These are phyloP conservation scores for Megacollybia platyphylla DNA, from an alignment of 1,284 basidiomycete genomes.

Conservation along the genomic window DNA sequence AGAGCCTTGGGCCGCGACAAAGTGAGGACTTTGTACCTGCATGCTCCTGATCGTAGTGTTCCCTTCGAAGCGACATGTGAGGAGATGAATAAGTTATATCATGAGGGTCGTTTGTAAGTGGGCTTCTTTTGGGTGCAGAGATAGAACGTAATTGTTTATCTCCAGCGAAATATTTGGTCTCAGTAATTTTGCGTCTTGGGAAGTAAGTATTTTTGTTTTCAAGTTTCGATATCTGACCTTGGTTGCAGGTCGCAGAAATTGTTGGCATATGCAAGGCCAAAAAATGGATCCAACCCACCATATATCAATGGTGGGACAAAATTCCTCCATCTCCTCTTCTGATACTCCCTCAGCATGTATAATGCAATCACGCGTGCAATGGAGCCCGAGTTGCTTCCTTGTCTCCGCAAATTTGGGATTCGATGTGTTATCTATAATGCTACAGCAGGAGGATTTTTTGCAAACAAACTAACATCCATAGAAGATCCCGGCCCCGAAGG, in stretches of 20 bases:
- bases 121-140: neutral
- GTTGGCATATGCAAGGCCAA: conserved; percentile 37
- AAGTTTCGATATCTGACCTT: neutral
- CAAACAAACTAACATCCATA: conserved; percentile 26
- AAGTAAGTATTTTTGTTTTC: conserved; percentile 7
- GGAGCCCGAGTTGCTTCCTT: conserved; percentile 43
- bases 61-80: conserved; percentile 31
- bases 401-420: conserved; percentile 40
- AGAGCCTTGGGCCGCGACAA: conserved; percentile 20
- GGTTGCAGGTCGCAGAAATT: conserved; percentile 36
- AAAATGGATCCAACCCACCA: conserved; percentile 26
- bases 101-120: conserved; percentile 30
- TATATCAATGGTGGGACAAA: conserved; percentile 14
- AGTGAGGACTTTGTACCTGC: conserved; percentile 31
- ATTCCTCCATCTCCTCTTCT: neutral
- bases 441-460: conserved; percentile 27
- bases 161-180: conserved; percentile 32
- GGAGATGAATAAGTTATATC: conserved; percentile 28
- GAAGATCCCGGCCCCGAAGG: conserved; percentile 16
- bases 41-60: conserved; percentile 33
- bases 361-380: conserved; percentile 39
- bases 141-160: neutral
- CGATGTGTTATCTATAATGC: conserved; percentile 31
- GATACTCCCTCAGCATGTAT: conserved; percentile 24
- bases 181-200: conserved; percentile 29